Conservation (phyloP, 768 basidiomycete genomes). For the Ramaria sp. region DNA sequence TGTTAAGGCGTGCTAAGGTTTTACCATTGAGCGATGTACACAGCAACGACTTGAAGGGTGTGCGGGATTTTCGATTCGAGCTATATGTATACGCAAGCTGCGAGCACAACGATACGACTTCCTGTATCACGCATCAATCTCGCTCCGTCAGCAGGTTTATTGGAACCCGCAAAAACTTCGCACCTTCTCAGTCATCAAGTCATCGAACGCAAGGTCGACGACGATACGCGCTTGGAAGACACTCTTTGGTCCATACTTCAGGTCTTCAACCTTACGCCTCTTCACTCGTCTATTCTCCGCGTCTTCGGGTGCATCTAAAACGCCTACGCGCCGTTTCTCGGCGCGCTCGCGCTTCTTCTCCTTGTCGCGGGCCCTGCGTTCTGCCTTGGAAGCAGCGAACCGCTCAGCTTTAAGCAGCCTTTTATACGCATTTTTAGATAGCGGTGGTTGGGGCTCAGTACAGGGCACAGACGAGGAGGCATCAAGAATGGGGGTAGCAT, state of each 20-base stretch:
- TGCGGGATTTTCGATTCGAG: conserved; percentile 61
- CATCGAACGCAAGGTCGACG: conserved; percentile 87
- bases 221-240: conserved; percentile 56
- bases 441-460: conserved; percentile 18
- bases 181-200: conserved; percentile 89
- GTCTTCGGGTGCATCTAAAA: conserved; percentile 34
- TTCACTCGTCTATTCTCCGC: conserved; percentile 23
- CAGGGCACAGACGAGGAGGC: neutral
- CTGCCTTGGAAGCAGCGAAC: conserved; percentile 54
- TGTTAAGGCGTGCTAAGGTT: conserved; percentile 53
- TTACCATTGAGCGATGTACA: conserved; percentile 75
- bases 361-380: conserved; percentile 68
- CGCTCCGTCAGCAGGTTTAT: too few species aligned
- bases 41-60: conserved; percentile 60
- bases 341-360: conserved; percentile 54
- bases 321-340: conserved; percentile 54
- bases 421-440: conserved; percentile 75
- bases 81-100: conserved; percentile 92
- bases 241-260: conserved; percentile 15
- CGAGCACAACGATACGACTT: conserved; percentile 78
- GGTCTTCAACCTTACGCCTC: conserved; percentile 22
- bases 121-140: conserved; percentile 37
- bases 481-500: neutral
- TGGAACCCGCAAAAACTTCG: too few species aligned
- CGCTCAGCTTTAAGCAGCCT: conserved; percentile 61